Evolutionary conservation across 805 yeast genomes (phyloP).

Genomic region (Torulaspora quercuum): DNA sequence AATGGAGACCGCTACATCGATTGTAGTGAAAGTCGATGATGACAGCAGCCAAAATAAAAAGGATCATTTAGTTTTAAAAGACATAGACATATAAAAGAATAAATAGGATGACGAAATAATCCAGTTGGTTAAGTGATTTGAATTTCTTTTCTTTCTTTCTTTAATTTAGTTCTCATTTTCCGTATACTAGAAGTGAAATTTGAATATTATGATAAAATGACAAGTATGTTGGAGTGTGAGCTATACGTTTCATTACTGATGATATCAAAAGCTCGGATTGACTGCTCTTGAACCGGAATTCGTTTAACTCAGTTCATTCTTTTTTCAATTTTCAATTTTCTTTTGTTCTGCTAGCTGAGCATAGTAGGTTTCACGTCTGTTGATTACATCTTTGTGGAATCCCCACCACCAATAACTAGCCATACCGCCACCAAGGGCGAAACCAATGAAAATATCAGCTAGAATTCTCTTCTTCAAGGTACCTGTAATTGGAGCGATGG

Average conservation of each 20-base stretch:
- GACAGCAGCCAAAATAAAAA: constrained; percentile 1
- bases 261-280: constrained; percentile 1
- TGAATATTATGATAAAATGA: constrained; percentile 13
- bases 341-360: constrained; percentile 72
- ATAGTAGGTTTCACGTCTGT: constrained; percentile 81
- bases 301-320: constrained; percentile 1
- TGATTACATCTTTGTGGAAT: constrained; percentile 69
- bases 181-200: constrained; percentile 7
- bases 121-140: constrained; percentile 6
- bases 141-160: constrained; percentile 7
- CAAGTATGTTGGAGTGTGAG: background rate
- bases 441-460: constrained; percentile 73
- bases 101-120: constrained; percentile 10
- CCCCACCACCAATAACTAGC: constrained; percentile 83
- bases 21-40: constrained; percentile 2
- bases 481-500: constrained; percentile 85
- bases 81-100: constrained; percentile 9
- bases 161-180: constrained; percentile 8
- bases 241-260: background rate
- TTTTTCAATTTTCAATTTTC: constrained; percentile 40
- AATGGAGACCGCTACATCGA: constrained; percentile 13
- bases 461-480: constrained; percentile 74
- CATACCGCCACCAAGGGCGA: constrained; percentile 56
- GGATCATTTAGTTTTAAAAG: constrained; percentile 6
- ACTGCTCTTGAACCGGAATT: constrained; percentile 2